Evolutionary conservation across 1,284 basidiomycete genomes (phyloP), one percentile per base, ranked within the genome.

Genomic region (Psilocybe mexicana): DNA sequence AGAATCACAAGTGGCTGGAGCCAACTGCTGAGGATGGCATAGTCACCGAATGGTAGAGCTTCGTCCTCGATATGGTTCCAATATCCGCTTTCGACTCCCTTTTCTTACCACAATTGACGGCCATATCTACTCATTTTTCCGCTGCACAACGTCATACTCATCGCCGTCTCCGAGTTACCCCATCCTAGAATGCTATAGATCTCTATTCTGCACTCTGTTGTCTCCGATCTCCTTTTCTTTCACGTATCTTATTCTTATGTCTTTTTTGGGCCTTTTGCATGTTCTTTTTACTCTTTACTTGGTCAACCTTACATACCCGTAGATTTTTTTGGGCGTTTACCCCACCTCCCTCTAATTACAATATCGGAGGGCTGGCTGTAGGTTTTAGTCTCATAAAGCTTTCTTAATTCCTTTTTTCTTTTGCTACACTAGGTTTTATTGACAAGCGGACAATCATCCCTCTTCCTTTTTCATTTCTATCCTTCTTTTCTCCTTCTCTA

Each of bases 1-100:
- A 89, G 54, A 73, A 82, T 52, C 89, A 94, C 67, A 70, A 78
- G 48, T 96, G 94, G 94, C 72, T 96, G 51, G 77, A 82, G 52
- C 73, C 81, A 35, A 68, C 72, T 23, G 74, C 76, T 25, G 75
- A 73, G 40, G 83, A 84, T 64, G 72, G 74, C 51, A 65, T 74
- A 49, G 70, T 77, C 38, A 73, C 71, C 33, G 78, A 80, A 42
- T 85, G 83, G 81, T 85, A 69, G 58, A 35, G 45, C 51, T 28
- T 25, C 18, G 28, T 36, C 26, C 40, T 49, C 45, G 30, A 25
- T n/a, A 26, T 43, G 36, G 8, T 49, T 30, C 11, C 40, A 45
- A 51, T 54, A 35, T 11, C 38, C 24, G 33, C 14, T 48, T 11
- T 38, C 33, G 26, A 8, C 26, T 51, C 25, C 43, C 30, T 33